Conservation (phyloP, 441 rosid species). For the Pelargonium cotyledonis region DNA sequence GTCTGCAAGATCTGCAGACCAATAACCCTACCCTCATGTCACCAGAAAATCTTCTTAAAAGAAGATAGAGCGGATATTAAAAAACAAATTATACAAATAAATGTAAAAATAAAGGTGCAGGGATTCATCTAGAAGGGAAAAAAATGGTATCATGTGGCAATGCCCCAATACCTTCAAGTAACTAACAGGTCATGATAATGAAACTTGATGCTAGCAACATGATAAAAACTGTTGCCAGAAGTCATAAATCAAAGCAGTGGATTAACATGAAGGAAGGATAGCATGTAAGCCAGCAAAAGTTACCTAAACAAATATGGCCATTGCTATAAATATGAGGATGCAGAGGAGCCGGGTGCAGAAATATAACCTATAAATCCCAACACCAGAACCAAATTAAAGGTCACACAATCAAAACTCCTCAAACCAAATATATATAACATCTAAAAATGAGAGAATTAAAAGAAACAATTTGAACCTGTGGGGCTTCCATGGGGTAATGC, state of each 20-base stretch:
- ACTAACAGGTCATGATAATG: too few species aligned
- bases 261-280: not conserved
- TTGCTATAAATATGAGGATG: conserved; percentile 98
- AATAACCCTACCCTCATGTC: not conserved
- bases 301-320: conserved; percentile 98
- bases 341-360: conserved; percentile 86
- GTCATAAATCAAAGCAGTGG: not conserved
- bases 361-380: conserved; percentile 55
- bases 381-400: not conserved
- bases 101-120: not conserved
- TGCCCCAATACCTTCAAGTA: not conserved
- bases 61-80: not conserved
- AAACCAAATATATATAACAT: not conserved
- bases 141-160: not conserved
- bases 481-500: conserved; percentile 99
- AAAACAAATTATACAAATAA: not conserved
- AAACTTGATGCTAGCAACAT: not conserved
- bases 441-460: not conserved
- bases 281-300: conserved; percentile 10
- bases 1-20: not conserved
- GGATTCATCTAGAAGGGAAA: not conserved
- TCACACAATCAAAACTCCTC: not conserved
- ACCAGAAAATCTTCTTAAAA: not conserved
- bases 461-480: conserved; percentile 53
- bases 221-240: not conserved